Base-by-base conservation (phyloP, 1,284 basidiomycete species). In the Phylloboletellus chloephorus region DNA sequence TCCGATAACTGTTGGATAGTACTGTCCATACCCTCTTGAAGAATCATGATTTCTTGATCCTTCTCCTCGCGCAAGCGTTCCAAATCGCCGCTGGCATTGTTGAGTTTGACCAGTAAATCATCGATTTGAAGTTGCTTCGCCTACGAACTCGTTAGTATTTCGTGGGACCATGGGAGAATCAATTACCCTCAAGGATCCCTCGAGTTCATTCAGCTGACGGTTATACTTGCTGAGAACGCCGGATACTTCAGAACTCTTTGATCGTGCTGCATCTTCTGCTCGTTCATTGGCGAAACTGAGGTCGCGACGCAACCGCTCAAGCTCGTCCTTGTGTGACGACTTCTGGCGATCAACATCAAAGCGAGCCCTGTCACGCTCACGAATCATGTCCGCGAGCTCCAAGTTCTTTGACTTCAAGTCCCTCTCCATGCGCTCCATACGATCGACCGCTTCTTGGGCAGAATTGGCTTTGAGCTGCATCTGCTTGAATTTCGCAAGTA, bases 371-470 rank as follows among this genome's bases (percentile, higher is more conserved):
- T 99, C 96, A 26, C 96, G 82, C 66, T 98, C 96, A 39, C 95
- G 81, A 54, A 99, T 88, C 96, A 99, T 98, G 61, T 98, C 96
- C 20, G 95, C 95, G 23, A 99, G 72, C 65, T 98, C 96, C 43
- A 99, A 69, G 61, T 98, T 99, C 78, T 99, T 99, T 29, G 91
- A 76, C 71, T 98, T 98, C 56, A 98, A 74, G 63, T 99, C 96
- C 25, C 94, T 75, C 64, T 99, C 96, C 94, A 98, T 98, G 46
- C 94, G 76, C 66, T 98, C 96, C 93, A 98, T 98, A 57, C 85
- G 86, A 66, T 98, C 95, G 39, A 98, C 87, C n/a, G 95, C 91
- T 67, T 98, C 96, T 64, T 98, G 95, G 0, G 96, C 94, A 40
- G 93, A 97, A 63, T 94, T 96, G 15, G 96, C 96, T 67, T 97